Evolutionary conservation across 2,329 filamentous ascomycete species (phyloP), one percentile per base, ranked within the genome.

Genomic region (Hysterium pulicare): DNA sequence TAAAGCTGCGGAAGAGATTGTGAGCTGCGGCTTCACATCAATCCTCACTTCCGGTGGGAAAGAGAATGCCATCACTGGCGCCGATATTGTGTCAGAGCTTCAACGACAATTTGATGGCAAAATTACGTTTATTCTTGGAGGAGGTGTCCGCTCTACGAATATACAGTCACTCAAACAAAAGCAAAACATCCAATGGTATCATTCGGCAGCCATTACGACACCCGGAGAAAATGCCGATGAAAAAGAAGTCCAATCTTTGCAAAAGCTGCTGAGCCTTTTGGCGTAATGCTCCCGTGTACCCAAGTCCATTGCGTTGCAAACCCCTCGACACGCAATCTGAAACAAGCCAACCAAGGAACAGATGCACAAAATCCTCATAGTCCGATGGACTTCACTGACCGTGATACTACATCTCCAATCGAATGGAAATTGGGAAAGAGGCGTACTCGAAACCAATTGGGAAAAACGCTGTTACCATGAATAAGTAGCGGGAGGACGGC

Each of bases 41-140:
- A 64, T 81, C 9, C 58, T 81, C 17, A 78, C 74, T 3, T 76
- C 72, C 35, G 77, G 76, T 2, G 60, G 72, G 6, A 33, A 50
- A 46, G 30, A 51, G 9, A 59, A 53, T 19, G 69, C 70, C 34
- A 39, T 61, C 30, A 48, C 64, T 22, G 71, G 72, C 2, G 41
- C 57, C 1, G 57, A 61, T 2, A 44, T 40, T 32, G 55, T 76
- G 3, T 44, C 39, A n/a, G 33, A 49, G 31, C 44, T 71, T 21
- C 57, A 67, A 22, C 34, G 50, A 22, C 48, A 40, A 36, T 63
- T 59, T 20, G 49, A 43, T 21, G 61, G 38, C 9, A 62, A 53
- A 22, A 61, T 76, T 23, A 54, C 61, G 1, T 58, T 81, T 19
- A 75, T 80, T 44, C 58, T 72, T 13, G 77, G 76, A 0, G 76